Percentiles rank a stretch among this genome's conserved stretches.
phyloP scores from a whole-genome alignment of 164 flowering plant species.

The Cinnamomum chago region DNA sequence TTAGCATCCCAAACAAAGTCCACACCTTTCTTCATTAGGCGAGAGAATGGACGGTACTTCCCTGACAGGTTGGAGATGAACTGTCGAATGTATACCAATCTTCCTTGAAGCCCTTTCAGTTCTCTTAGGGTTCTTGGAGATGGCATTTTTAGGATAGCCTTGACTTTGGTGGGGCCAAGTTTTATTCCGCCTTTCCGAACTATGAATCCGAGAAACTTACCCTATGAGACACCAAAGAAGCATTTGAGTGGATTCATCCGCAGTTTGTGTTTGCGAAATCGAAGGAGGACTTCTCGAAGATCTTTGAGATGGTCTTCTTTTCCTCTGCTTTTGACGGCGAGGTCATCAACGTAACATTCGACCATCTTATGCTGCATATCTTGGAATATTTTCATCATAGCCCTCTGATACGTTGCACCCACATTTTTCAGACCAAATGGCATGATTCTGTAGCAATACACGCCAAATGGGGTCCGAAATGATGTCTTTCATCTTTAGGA shows the following conservation, averaged over 20 bases:
- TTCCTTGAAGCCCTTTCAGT: background rate
- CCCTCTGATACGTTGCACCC: no score
- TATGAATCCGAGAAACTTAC: background rate
- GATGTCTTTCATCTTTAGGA: no score
- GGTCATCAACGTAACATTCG: no score
- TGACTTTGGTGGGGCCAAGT: background rate
- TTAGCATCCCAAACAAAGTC: no score
- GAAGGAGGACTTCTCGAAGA: no score
- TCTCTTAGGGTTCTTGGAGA: background rate
- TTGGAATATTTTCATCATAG: no score
- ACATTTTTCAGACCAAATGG: no score
- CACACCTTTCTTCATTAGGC: background rate
- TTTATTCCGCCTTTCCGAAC: background rate
- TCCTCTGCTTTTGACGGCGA: no score
- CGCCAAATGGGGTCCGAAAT: no score
- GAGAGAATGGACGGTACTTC: background rate
- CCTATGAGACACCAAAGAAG: background rate
- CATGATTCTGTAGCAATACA: no score
- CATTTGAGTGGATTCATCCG: background rate
- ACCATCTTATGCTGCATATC: no score
- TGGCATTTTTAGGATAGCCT: background rate
- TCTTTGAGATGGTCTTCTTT: background rate
- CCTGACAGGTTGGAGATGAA: background rate
- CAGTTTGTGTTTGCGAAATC: no score
- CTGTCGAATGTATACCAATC: background rate